Percentiles rank a stretch among this genome's conserved stretches.
Conservation (phyloP, 1,139 yeast species). For the Geotrichum aggregatum region DNA sequence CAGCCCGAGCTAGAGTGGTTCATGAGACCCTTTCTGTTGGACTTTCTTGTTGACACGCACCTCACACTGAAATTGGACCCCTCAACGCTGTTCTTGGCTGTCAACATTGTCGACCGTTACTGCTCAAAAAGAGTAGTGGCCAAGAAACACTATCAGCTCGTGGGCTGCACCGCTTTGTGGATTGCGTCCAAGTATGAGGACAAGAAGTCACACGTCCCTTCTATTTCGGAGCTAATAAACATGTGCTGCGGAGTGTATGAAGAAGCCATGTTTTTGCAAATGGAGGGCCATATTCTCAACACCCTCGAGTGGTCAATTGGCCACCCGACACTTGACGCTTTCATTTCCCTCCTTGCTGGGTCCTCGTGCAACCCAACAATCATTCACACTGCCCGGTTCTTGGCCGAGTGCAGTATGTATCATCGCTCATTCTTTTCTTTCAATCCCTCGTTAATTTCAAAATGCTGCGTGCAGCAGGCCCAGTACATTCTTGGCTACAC, state of each 20-base stretch:
- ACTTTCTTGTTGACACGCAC: conserved; percentile 49
- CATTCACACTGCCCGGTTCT: conserved; percentile 49
- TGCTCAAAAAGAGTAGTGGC: conserved; percentile 89
- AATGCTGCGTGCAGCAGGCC: conserved; percentile 68
- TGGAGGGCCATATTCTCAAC: conserved; percentile 86
- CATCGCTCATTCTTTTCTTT: conserved; percentile 62
- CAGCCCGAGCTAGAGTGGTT: conserved; percentile 95
- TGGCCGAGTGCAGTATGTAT: conserved; percentile 75
- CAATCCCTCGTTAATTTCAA: conserved; percentile 60
- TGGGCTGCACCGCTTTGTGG: conserved; percentile 94
- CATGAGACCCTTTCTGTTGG: conserved; percentile 74
- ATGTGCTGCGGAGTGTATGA: conserved; percentile 86
- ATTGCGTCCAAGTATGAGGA: conserved; percentile 93
- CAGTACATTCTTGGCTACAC: conserved; percentile 52
- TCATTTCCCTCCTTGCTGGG: conserved; percentile 34
- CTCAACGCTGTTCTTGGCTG: conserved; percentile 74
- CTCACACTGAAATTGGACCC: conserved; percentile 73
- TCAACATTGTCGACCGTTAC: conserved; percentile 83
- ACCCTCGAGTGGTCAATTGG: conserved; percentile 85
- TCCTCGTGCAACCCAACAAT: conserved; percentile 30
- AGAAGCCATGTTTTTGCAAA: conserved; percentile 86
- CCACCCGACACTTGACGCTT: conserved; percentile 48
- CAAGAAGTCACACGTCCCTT: conserved; percentile 81
- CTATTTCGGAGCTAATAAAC: conserved; percentile 65
- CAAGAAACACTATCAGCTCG: conserved; percentile 86